Percentiles rank a stretch among this genome's conserved stretches.
These are phyloP conservation scores for Phytophthora hybrid DNA, from an alignment of 352 stramenopile species.

Conservation along the genomic window DNA sequence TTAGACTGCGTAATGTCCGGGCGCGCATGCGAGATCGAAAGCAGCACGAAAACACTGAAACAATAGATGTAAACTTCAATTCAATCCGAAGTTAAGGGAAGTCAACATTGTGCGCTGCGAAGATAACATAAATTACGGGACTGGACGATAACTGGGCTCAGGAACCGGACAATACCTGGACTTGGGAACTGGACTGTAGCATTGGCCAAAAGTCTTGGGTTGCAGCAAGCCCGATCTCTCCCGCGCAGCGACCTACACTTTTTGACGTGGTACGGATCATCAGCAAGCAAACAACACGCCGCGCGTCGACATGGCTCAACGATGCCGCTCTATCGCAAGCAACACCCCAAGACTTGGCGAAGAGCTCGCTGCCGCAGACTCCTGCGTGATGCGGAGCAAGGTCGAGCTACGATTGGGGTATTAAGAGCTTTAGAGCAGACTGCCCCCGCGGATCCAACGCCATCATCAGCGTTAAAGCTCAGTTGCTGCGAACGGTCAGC, in stretches of 20 bases:
- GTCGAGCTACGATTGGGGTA: not conserved
- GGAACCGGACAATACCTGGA: too few species aligned
- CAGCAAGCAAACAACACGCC: not conserved
- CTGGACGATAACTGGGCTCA: too few species aligned
- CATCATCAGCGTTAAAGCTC: not conserved
- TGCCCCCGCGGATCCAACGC: conserved; percentile 2
- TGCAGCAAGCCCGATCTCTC: not conserved
- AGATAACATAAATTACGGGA: too few species aligned
- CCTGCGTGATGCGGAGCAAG: not conserved
- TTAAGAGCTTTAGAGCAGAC: not conserved
- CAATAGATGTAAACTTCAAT: too few species aligned
- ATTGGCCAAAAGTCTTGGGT: too few species aligned
- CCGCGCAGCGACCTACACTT: not conserved
- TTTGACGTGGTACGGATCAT: not conserved
- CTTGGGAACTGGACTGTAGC: too few species aligned
- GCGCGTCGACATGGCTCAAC: too few species aligned
- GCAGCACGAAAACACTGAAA: too few species aligned
- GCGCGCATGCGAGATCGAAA: too few species aligned
- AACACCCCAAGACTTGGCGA: not conserved
- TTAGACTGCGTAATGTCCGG: too few species aligned
- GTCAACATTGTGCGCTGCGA: too few species aligned
- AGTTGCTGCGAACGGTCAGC: conserved; percentile 2
- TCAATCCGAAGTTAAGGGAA: too few species aligned
- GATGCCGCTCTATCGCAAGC: not conserved
- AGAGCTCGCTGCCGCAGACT: not conserved